Evolutionary conservation across 768 basidiomycete genomes (phyloP).

Genomic region (Lactarius sp.): DNA sequence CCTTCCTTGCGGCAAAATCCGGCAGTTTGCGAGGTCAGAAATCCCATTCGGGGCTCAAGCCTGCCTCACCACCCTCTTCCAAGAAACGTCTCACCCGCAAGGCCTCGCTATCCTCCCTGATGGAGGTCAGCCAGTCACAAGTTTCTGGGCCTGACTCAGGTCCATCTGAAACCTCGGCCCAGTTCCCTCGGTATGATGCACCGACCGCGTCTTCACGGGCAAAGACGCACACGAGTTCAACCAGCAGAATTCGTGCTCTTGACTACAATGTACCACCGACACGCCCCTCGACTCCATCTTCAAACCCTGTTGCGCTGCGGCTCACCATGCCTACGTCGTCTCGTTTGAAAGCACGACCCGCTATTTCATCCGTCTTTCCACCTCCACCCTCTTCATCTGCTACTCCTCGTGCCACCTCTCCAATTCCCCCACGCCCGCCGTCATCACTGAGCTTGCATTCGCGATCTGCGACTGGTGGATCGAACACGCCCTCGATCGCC

Average conservation of each 20-base stretch:
- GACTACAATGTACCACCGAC: slow-evolving; percentile 73
- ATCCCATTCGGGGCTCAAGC: slow-evolving; percentile 77
- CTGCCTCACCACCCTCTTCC: slow-evolving; percentile 62
- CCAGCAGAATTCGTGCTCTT: slow-evolving; percentile 50
- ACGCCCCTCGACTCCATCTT: slow-evolving; percentile 73
- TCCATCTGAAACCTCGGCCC: slow-evolving; percentile 36
- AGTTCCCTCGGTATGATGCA: slow-evolving; percentile 57
- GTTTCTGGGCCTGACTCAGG: slow-evolving; percentile 49
- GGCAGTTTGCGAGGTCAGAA: slow-evolving; percentile 79
- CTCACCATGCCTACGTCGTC: slow-evolving; percentile 84
- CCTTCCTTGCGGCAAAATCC: slow-evolving; percentile 63
- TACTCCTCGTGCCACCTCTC: slow-evolving; percentile 51
- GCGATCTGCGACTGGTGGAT: slow-evolving; percentile 30
- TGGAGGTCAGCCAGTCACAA: slow-evolving; percentile 55
- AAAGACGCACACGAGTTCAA: slow-evolving; percentile 61
- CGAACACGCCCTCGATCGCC: slow-evolving; percentile 42
- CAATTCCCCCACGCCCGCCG: slow-evolving; percentile 51
- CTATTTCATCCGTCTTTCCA: slow-evolving; percentile 73
- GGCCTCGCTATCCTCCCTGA: slow-evolving; percentile 71
- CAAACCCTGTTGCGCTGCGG: slow-evolving; percentile 70
- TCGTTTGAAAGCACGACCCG: slow-evolving; percentile 66
- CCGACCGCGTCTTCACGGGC: slow-evolving; percentile 81
- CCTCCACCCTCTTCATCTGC: slow-evolving; percentile 38
- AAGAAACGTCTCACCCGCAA: slow-evolving; percentile 65
- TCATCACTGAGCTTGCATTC: slow-evolving; percentile 48